These are phyloP conservation scores for Xylariaceae sp. DNA, from an alignment of 2,329 filamentous ascomycete genomes.

Conservation along the genomic window DNA sequence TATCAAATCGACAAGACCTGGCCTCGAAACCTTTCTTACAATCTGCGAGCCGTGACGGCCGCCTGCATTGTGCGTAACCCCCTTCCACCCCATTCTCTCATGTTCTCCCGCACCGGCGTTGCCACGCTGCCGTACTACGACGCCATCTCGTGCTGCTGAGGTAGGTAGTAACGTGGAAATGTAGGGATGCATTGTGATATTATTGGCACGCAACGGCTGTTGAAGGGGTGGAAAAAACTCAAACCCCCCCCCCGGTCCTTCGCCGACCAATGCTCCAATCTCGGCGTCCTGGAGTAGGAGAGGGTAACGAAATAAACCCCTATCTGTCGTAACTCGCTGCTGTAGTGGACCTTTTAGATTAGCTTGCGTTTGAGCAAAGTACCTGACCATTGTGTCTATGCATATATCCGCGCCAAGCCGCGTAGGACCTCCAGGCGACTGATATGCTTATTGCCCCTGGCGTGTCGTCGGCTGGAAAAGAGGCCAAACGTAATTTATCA, in stretches of 20 bases:
- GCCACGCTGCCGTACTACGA: too few species aligned
- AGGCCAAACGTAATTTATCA: constrained; percentile 7
- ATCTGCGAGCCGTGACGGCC: constrained; percentile 12
- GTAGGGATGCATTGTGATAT: too few species aligned
- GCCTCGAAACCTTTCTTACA: constrained; percentile 7
- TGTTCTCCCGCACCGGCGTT: constrained; percentile 3
- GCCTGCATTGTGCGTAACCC: constrained; percentile 11
- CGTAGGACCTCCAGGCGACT: constrained; percentile 1
- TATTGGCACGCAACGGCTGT: too few species aligned
- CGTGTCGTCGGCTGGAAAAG: too few species aligned
- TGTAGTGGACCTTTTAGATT: background rate
- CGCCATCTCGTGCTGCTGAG: constrained; percentile 12
- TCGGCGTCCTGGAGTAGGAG: too few species aligned
- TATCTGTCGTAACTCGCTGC: background rate
- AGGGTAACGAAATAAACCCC: background rate
- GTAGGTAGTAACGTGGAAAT: too few species aligned
- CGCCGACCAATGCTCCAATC: too few species aligned
- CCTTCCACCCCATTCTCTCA: too few species aligned
- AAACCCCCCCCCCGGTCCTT: too few species aligned
- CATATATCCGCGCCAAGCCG: constrained; percentile 16
- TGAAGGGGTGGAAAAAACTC: too few species aligned
- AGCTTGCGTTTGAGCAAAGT: constrained; percentile 5
- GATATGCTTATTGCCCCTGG: constrained; percentile 5
- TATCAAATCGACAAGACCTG: background rate
- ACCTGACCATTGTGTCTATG: constrained; percentile 16